phyloP scores from a whole-genome alignment of 2,329 filamentous ascomycete genomes.

The Alternaria gaisen region DNA sequence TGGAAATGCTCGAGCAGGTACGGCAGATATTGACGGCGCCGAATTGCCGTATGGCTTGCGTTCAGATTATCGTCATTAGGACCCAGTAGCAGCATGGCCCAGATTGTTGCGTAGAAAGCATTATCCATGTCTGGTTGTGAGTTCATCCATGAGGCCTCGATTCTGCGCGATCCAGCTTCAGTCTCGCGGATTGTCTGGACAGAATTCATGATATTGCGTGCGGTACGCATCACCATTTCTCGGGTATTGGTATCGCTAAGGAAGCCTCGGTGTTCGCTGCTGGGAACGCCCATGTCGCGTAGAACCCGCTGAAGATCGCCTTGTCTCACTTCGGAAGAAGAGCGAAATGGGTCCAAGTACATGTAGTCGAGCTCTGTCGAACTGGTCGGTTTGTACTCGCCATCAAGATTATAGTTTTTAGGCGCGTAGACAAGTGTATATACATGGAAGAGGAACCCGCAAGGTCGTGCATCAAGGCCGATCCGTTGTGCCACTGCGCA shows the following conservation, averaged over 20 bases:
- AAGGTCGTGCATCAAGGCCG: slow-evolving; percentile 79
- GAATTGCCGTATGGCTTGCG: slow-evolving; percentile 35
- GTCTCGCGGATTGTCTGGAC: slow-evolving; percentile 61
- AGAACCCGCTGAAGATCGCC: slow-evolving; percentile 68
- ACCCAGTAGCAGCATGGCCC: slow-evolving; percentile 65
- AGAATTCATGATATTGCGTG: slow-evolving; percentile 81
- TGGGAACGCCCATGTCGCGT: slow-evolving; percentile 59
- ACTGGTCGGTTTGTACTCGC: slow-evolving; percentile 45
- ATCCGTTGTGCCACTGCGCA: slow-evolving; percentile 79
- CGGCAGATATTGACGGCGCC: slow-evolving; percentile 67
- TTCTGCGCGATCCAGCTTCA: slow-evolving; percentile 29
- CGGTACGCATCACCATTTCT: slow-evolving; percentile 77
- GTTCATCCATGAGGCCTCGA: slow-evolving; percentile 38
- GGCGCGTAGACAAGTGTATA: slow-evolving; percentile 78
- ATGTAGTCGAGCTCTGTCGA: slow-evolving; percentile 60
- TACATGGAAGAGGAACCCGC: slow-evolving; percentile 84
- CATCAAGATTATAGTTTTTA: slow-evolving; percentile 62
- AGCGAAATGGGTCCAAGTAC: slow-evolving; percentile 85
- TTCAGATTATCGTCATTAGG: slow-evolving; percentile 37
- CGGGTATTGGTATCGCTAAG: slow-evolving; percentile 70
- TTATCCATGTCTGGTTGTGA: slow-evolving; percentile 61
- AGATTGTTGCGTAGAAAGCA: slow-evolving; percentile 76
- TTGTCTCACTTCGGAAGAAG: slow-evolving; percentile 70
- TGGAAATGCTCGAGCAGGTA: slow-evolving; percentile 72
- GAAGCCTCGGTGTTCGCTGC: slow-evolving; percentile 58